Conservation (phyloP, 164 flowering plant genomes). For the Aristolochia fimbriata region DNA sequence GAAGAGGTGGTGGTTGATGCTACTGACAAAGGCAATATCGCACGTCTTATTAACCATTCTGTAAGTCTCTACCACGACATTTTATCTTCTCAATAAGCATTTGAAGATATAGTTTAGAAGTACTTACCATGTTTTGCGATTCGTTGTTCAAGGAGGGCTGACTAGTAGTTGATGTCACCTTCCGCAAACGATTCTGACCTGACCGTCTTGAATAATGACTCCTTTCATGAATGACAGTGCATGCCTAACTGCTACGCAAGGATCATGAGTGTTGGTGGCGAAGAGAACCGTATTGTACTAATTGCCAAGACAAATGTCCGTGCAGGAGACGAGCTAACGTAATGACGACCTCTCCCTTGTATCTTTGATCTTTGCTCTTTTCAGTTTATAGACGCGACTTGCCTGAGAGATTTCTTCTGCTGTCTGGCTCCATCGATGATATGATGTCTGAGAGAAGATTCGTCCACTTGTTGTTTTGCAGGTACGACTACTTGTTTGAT, state of each 20-base stretch:
- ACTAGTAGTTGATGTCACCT: no score
- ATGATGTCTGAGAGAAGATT: no score
- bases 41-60: constrained; percentile 89
- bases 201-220: not conserved
- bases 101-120: not conserved
- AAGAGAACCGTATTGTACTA: constrained; percentile 76
- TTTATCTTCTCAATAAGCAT: not conserved
- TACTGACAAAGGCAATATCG: constrained; percentile 83
- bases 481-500: constrained; percentile 93
- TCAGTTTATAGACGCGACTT: no score
- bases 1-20: constrained; percentile 96
- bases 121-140: no score
- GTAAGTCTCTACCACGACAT: constrained; percentile 32
- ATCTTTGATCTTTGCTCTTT: no score
- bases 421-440: no score
- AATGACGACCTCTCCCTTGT: constrained; percentile 12
- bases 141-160: not conserved
- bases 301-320: constrained; percentile 77
- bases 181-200: no score
- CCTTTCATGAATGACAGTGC: constrained; percentile 44
- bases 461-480: constrained; percentile 16
- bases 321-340: constrained; percentile 95
- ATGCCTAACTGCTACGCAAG: constrained; percentile 96
- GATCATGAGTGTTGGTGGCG: constrained; percentile 76
- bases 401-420: no score